These are phyloP conservation scores for Coemansia sp. DNA, from an alignment of 192 early-diverging fungal species.

Conservation along the genomic window DNA sequence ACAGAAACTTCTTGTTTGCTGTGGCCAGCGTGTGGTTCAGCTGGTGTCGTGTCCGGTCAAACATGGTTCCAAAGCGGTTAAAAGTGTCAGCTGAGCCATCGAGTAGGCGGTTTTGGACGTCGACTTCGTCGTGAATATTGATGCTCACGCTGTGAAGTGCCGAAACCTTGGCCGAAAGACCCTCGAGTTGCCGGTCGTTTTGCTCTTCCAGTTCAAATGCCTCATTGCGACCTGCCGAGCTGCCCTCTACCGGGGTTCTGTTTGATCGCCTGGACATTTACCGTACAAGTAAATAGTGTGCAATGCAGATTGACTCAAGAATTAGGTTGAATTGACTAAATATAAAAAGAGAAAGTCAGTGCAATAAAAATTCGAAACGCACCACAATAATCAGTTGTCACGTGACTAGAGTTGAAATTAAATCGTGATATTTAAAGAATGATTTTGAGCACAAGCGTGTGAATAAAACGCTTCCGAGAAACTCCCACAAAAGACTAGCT, in stretches of 20 bases:
- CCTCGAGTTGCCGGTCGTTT: constrained; percentile 42
- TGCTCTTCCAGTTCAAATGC: constrained; percentile 52
- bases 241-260: constrained; percentile 29
- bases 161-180: constrained; percentile 45
- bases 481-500: background rate
- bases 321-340: background rate
- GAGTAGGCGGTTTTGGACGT: constrained; percentile 45
- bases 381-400: background rate
- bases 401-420: background rate
- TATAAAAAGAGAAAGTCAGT: background rate
- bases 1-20: constrained; percentile 40
- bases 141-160: constrained; percentile 46
- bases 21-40: constrained; percentile 46
- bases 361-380: background rate
- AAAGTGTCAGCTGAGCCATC: constrained; percentile 41
- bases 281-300: background rate
- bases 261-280: constrained; percentile 41
- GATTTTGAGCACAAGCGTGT: background rate
- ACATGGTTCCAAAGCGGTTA: constrained; percentile 49
- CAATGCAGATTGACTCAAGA: background rate
- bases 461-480: background rate
- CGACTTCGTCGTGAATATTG: constrained; percentile 45
- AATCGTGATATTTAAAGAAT: no score
- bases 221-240: constrained; percentile 25
- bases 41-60: constrained; percentile 41